phyloP scores from a whole-genome alignment of 2,329 filamentous ascomycete species.

The Claviceps digitariae region DNA sequence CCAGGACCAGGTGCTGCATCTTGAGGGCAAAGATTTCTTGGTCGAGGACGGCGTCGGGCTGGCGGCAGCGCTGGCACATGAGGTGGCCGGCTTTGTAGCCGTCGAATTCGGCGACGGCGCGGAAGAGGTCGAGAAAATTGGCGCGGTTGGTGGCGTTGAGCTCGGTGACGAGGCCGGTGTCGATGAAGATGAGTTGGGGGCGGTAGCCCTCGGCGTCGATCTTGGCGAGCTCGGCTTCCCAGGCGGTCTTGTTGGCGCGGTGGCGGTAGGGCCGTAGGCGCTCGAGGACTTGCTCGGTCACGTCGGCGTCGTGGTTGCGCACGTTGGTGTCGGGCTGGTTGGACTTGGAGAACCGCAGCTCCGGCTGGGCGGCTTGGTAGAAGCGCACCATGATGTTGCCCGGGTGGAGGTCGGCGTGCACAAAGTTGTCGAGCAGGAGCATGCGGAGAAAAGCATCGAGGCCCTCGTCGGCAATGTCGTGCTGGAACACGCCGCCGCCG shows the following conservation, averaged over 20 bases:
- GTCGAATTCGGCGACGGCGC: conserved; percentile 89
- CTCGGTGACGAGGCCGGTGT: conserved; percentile 89
- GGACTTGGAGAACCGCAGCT: conserved; percentile 30
- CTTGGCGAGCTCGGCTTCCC: conserved; percentile 59
- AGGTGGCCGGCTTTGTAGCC: conserved; percentile 88
- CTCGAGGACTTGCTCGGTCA: conserved; percentile 75
- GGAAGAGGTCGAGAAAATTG: conserved; percentile 94
- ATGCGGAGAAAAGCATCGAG: conserved; percentile 93
- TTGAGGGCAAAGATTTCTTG: conserved; percentile 83
- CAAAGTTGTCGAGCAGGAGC: conserved; percentile 93
- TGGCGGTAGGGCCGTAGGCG: conserved; percentile 61
- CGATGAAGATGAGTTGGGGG: conserved; percentile 93
- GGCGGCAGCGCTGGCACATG: conserved; percentile 91
- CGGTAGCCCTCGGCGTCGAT: conserved; percentile 81
- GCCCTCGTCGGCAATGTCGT: conserved; percentile 88
- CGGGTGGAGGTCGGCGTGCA: conserved; percentile 90
- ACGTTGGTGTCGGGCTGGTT: conserved; percentile 20
- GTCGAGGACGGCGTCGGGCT: conserved; percentile 81
- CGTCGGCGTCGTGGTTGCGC: conserved; percentile 56
- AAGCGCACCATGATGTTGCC: conserved; percentile 99
- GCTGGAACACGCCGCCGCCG: conserved; percentile 82
- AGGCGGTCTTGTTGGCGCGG: conserved; percentile 49
- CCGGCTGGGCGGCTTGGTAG: conserved; percentile 67
- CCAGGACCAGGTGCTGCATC: conserved; percentile 91
- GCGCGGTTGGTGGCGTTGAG: conserved; percentile 72